phyloP scores from a whole-genome alignment of 1,139 yeast genomes.

The Meyerozyma athensensis region DNA sequence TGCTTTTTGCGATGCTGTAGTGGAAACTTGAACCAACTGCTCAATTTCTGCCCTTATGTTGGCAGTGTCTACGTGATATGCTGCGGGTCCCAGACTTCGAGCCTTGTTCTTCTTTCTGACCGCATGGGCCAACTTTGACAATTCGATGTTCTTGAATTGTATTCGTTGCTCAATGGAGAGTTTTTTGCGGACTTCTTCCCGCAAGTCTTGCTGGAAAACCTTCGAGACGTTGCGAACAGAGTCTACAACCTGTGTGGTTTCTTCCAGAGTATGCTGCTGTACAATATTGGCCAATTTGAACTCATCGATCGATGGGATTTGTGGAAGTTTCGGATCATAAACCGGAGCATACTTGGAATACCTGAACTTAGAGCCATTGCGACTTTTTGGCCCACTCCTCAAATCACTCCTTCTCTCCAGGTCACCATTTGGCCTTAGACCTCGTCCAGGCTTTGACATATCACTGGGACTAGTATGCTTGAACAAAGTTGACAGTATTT shows the following conservation, averaged over 20 bases:
- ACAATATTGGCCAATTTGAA: slow-evolving; percentile 38
- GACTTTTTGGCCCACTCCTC: not conserved
- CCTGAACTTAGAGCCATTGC: slow-evolving; percentile 12
- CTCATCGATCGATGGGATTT: slow-evolving; percentile 32
- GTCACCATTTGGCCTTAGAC: not conserved
- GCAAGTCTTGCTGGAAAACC: slow-evolving; percentile 39
- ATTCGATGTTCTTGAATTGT: slow-evolving; percentile 31
- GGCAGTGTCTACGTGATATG: not conserved
- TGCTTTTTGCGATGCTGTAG: not conserved
- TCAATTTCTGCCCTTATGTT: not conserved
- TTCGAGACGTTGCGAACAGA: slow-evolving; percentile 29
- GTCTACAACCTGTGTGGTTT: slow-evolving; percentile 29
- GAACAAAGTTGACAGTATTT: not conserved
- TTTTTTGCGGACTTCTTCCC: slow-evolving; percentile 30
- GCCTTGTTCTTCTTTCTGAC: slow-evolving; percentile 17
- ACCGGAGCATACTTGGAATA: slow-evolving; percentile 9
- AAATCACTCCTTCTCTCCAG: not conserved
- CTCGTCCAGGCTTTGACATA: not conserved
- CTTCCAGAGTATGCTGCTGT: slow-evolving; percentile 23
- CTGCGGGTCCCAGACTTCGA: not conserved
- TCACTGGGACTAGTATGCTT: not conserved
- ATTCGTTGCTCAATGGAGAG: slow-evolving; percentile 34
- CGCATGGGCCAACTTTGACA: slow-evolving; percentile 24
- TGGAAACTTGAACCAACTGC: not conserved
- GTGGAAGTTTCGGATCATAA: slow-evolving; percentile 4